Conservation (phyloP, 2,329 filamentous ascomycete species). For the Colletotrichum chlorophyti region DNA sequence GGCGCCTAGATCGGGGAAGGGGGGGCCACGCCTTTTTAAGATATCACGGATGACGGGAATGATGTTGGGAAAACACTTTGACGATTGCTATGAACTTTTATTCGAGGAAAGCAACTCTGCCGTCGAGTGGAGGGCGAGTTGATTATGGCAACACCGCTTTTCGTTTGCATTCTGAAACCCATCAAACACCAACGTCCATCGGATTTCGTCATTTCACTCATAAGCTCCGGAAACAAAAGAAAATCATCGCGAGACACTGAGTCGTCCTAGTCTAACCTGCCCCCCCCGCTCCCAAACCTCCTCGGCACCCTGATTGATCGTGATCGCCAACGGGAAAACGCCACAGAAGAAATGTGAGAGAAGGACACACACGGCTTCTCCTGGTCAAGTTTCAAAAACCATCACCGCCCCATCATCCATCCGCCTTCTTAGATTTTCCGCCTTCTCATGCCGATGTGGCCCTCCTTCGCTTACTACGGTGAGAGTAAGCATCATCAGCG, state of each 20-base stretch:
- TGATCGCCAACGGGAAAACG: too few relatives aligned
- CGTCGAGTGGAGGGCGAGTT: too few relatives aligned
- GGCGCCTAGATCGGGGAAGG: constrained; percentile 8
- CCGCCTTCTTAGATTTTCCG: background rate
- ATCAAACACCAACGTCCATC: constrained; percentile 1
- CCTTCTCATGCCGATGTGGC: constrained; percentile 45
- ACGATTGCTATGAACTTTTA: constrained; percentile 7
- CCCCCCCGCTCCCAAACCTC: too few relatives aligned
- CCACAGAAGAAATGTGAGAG: too few relatives aligned
- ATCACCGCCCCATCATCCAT: background rate
- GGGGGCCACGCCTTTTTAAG: too few relatives aligned
- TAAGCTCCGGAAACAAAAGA: background rate
- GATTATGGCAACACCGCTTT: background rate
- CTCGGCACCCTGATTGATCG: too few relatives aligned
- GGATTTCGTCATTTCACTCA: too few relatives aligned
- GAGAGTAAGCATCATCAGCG: constrained; percentile 33
- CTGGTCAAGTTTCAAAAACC: too few relatives aligned
- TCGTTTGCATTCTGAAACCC: background rate
- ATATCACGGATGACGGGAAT: background rate
- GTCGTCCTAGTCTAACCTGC: constrained; percentile 6
- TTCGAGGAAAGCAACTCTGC: too few relatives aligned
- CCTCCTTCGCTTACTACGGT: constrained; percentile 48
- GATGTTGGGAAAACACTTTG: background rate
- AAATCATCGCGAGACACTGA: background rate
- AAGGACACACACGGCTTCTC: too few relatives aligned